phyloP scores from a whole-genome alignment of 176 grass and related monocot species.

The Rhynchospora breviuscula region DNA sequence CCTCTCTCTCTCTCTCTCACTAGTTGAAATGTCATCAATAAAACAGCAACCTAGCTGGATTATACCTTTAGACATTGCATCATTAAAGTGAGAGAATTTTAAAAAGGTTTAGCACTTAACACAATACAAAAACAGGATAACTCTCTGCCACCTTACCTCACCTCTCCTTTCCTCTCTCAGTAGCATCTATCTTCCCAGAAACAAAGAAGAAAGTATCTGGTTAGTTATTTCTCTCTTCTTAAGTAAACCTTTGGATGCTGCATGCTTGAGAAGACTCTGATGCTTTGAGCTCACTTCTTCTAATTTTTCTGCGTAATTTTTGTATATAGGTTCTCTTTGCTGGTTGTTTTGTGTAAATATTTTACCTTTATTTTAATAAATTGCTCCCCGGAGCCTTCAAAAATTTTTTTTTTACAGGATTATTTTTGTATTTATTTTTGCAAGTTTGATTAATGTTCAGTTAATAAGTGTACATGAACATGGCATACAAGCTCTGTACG shows the following conservation, averaged over 20 bases:
- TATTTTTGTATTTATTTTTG: not conserved
- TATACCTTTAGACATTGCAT: constrained; percentile 16
- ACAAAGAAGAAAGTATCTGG: constrained; percentile 11
- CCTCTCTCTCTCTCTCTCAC: constrained; percentile 12
- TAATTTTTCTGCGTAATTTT: too few species aligned
- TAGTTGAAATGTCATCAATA: constrained; percentile 12
- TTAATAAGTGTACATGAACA: not conserved
- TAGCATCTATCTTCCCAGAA: not conserved
- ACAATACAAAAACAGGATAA: constrained; percentile 13
- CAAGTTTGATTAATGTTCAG: not conserved
- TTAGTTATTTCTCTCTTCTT: not conserved
- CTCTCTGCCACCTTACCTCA: not conserved
- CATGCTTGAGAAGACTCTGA: too few species aligned
- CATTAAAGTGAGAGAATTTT: constrained; percentile 7
- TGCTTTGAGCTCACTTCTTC: too few species aligned
- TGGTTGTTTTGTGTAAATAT: too few species aligned
- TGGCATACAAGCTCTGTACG: not conserved
- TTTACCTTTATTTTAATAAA: too few species aligned
- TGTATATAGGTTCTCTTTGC: too few species aligned
- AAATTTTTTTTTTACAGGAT: too few species aligned
- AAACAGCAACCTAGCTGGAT: constrained; percentile 7
- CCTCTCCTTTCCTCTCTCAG: not conserved
- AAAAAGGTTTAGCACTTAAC: constrained; percentile 9
- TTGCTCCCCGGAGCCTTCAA: too few species aligned
- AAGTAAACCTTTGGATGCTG: too few species aligned